Base-by-base conservation (phyloP, 805 yeast species). In the Lipomyces yamanashiensis region DNA sequence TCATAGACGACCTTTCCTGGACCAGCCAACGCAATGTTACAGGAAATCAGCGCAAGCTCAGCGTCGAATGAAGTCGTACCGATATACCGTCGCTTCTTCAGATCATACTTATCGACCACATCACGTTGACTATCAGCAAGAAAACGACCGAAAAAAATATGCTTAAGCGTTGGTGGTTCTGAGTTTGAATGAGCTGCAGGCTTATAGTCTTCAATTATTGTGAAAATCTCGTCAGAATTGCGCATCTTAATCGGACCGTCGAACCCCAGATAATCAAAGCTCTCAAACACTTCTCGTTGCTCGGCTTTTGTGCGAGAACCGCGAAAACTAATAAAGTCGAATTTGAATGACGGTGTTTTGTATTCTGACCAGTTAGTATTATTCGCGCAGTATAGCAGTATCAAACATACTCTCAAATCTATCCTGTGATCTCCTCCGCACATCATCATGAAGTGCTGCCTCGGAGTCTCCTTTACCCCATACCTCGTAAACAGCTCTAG, bases 41-140 rank as follows among this genome's bases (percentile, higher is more conserved):
- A 89, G 37, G 96, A 88, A 15, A 92, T 88, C 53, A 95, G 77
- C 0, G 98, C 86, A 64, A 95, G 78, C 73, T 95, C 98, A 0
- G 97, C 96, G 70, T 95, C 99, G 76, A 95, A 95, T 17, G 97
- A 90, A 0, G 99, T 95, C 7, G 99, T 95, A 1, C 99, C 99
- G 61, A 90, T 92, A 72, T 89, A 92, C 58, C 86, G 87, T 72
- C 99, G 82, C 70, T 87, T 85, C 73, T 87, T 88, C 66, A 95
- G 80, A 72, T 92, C 97, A 71, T 88, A 90, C 59, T 80, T 83
- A 67, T 93, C 98, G 65, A 91, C 80, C 1, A 87, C 80, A 36
- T 86, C 86, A 9, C 83, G 78, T 5, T 82, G 77, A 70, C 97
- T 81, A 13, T 87, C 86, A 67, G 90, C 84, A 12, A 95, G 80